Conservation (phyloP, 2,329 filamentous ascomycete species). For the Aspergillus proliferans region DNA sequence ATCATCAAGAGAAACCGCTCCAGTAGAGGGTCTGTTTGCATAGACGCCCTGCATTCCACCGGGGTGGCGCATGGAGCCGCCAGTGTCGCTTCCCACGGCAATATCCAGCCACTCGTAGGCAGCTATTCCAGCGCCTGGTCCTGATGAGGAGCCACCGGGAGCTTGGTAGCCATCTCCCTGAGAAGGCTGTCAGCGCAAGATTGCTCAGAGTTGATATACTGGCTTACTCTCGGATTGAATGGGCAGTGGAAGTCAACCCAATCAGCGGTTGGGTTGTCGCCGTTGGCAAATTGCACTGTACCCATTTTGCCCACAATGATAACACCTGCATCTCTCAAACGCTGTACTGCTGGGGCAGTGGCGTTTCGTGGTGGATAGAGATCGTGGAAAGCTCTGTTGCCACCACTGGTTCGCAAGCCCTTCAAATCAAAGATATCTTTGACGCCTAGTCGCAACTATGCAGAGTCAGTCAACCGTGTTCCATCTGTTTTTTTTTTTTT, state of each 20-base stretch:
- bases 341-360: conserved; percentile 48
- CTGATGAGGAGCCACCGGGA: conserved; percentile 18
- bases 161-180: conserved; percentile 31
- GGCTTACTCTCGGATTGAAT: conserved; percentile 21
- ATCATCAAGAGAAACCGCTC: conserved; percentile 41
- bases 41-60: neutral
- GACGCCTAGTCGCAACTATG: conserved; percentile 45
- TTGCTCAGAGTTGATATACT: no score
- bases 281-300: conserved; percentile 22
- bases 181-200: no score
- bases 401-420: conserved; percentile 51
- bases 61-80: neutral
- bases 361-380: conserved; percentile 43
- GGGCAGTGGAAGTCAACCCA: conserved; percentile 28
- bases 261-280: conserved; percentile 13
- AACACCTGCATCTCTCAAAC: conserved; percentile 54
- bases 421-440: conserved; percentile 58
- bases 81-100: conserved; percentile 34
- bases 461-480: no score
- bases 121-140: conserved; percentile 22
- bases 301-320: conserved; percentile 27
- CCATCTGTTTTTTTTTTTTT: no score
- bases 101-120: conserved; percentile 42
- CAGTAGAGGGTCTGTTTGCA: conserved; percentile 38
- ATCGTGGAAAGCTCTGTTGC: conserved; percentile 54